Conservation (phyloP, 345 rosid species). For the Pugionium dolabratum region DNA sequence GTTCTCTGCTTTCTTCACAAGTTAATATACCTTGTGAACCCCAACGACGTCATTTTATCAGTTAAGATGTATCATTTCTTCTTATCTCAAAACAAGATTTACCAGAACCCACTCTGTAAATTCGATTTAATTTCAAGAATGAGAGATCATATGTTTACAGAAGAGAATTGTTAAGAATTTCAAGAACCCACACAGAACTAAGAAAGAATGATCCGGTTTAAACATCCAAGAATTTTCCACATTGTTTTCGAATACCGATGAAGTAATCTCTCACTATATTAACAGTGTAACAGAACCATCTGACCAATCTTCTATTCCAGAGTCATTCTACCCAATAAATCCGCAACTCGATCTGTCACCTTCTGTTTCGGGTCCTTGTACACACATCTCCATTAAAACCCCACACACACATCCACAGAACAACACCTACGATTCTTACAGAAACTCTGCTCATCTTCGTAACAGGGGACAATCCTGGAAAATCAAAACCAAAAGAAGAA, state of each 20-base stretch:
- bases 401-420: slow-evolving; percentile 41
- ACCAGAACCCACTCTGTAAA: background rate
- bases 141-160: background rate
- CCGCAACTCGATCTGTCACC: slow-evolving; percentile 45
- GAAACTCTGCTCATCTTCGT: slow-evolving; percentile 37
- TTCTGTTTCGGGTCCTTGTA: slow-evolving; percentile 57
- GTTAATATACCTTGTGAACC: slow-evolving; percentile 12
- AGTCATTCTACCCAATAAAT: slow-evolving; percentile 52
- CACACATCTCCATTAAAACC: slow-evolving; percentile 38
- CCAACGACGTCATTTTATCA: slow-evolving; percentile 15
- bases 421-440: slow-evolving; percentile 25
- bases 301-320: slow-evolving; percentile 64
- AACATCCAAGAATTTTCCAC: slow-evolving; percentile 18
- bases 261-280: slow-evolving; percentile 49
- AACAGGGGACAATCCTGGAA: slow-evolving; percentile 27
- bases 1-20: slow-evolving; percentile 30
- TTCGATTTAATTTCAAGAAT: background rate
- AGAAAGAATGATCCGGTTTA: background rate
- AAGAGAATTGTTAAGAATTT: background rate
- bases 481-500: background rate
- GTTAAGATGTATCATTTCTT: background rate
- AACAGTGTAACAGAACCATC: slow-evolving; percentile 55
- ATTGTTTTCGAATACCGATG: slow-evolving; percentile 42
- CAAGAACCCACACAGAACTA: background rate
- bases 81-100: background rate